A percentile compares a stretch with the other conserved stretches of the same genome.
Evolutionary conservation across 2,329 filamentous ascomycete genomes (phyloP).

Genomic region (Corinectria fuckeliana): DNA sequence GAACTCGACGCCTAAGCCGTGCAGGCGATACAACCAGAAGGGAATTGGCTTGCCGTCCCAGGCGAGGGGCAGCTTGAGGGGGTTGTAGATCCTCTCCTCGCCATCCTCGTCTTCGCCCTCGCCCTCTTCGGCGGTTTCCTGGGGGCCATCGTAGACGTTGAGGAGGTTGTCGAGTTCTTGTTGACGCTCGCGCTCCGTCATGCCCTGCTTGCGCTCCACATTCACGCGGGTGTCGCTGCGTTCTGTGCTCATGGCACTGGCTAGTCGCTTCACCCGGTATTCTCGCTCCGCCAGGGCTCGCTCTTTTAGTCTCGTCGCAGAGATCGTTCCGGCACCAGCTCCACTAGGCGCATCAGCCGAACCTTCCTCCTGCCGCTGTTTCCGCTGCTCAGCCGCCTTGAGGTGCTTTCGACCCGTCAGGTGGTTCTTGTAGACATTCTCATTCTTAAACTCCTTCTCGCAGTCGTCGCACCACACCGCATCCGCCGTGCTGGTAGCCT

Average conservation of each 20-base stretch:
- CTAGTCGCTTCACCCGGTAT: constrained; percentile 79
- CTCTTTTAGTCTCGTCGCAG: constrained; percentile 75
- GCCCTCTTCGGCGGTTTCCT: constrained; percentile 55
- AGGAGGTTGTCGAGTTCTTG: constrained; percentile 92
- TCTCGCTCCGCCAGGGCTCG: constrained; percentile 90
- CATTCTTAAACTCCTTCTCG: constrained; percentile 93
- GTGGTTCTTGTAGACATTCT: constrained; percentile 92
- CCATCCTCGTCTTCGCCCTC: constrained; percentile 77
- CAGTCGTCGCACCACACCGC: constrained; percentile 91
- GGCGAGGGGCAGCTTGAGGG: constrained; percentile 90
- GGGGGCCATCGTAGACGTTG: constrained; percentile 46
- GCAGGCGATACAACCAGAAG: constrained; percentile 97
- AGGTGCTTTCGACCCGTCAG: constrained; percentile 91
- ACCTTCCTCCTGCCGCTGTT: constrained; percentile 52
- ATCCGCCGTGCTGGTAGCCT: constrained; percentile 53
- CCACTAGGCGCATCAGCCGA: constrained; percentile 40
- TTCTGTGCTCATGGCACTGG: constrained; percentile 83
- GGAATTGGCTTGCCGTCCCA: constrained; percentile 99
- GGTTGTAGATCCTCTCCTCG: constrained; percentile 94
- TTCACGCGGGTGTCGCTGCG: constrained; percentile 90
- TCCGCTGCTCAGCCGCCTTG: constrained; percentile 75
- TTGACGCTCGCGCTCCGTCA: constrained; percentile 95
- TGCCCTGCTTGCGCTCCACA: constrained; percentile 93
- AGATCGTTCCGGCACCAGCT: constrained; percentile 37
- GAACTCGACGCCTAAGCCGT: constrained; percentile 94